Evolutionary conservation across 2,329 filamentous ascomycete genomes (phyloP), one percentile per base, ranked within the genome.

Genomic region (Hypoxylon rubiginosum): DNA sequence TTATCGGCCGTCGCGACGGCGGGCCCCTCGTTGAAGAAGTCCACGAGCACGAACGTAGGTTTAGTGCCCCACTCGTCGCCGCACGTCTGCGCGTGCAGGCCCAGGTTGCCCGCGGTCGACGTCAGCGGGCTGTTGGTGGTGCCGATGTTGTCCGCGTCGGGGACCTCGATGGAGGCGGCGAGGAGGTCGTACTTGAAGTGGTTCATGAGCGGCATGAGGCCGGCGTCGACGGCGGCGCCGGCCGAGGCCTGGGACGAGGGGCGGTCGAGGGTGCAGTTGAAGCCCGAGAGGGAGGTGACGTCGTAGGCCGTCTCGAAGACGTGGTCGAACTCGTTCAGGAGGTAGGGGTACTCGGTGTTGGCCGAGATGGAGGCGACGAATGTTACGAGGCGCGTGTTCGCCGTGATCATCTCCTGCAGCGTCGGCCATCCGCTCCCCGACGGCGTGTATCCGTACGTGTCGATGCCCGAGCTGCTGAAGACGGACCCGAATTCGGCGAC

Each of bases 11-110:
- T 89, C 6, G 84, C 82, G 58, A 96, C 87, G 32, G 91, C 87
- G 0, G 90, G 88, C 0, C 90, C 92, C 64, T 89, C 84, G 76
- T 92, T 90, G 78, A 90, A 94, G 78, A 93, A 95, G 78, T 97
- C 92, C 1, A 95, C 91, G 9, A 96, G 83, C 19, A 93, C 84
- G 72, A 93, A 94, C 2, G 84, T 89, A n/a, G 92, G 91, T 53
- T 84, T 82, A 28, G 81, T 78, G n/a, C 85, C 84, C 82, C 90
- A 95, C 66, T 87, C 79, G 2, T 71, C 74, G 56, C 81, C 79
- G 76, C 88, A 94, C 62, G 76, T 77, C 46, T 80, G 76, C 34
- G 87, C 86, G 26, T 89, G 85, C 51, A 77, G 76, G 46, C 87
- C 87, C 45, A 89, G 74, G 55, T 82, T 81, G 7, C 91, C 91